These are phyloP conservation scores for Cadophora sp. DNA, from an alignment of 2,329 filamentous ascomycete genomes.

Conservation along the genomic window DNA sequence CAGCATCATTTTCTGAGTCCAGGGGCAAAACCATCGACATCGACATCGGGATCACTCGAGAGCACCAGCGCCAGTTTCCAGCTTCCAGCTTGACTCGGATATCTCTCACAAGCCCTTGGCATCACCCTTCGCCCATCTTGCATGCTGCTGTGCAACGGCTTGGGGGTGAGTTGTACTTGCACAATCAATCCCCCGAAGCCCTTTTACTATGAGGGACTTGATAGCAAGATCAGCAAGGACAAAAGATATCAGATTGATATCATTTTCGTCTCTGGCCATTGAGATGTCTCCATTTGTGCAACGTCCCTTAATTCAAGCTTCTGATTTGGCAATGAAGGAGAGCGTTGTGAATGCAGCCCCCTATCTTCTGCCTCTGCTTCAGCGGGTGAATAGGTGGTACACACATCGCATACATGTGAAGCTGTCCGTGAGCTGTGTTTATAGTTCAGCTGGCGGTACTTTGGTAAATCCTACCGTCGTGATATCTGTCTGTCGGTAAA, in stretches of 20 bases:
- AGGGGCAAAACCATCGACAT: not conserved
- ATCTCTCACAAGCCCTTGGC: conserved; percentile 17
- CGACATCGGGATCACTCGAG: conserved; percentile 8
- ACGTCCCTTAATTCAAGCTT: conserved; percentile 11
- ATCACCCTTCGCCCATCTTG: conserved; percentile 7
- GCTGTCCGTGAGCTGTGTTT: not conserved
- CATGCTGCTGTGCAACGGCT: conserved; percentile 15
- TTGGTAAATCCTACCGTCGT: not conserved
- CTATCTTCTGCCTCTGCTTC: not conserved
- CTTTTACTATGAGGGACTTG: conserved; percentile 15
- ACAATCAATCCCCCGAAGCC: conserved; percentile 2
- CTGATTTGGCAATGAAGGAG: conserved; percentile 7
- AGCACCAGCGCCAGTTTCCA: too few relatives aligned
- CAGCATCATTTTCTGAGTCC: not conserved
- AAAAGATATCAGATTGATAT: conserved; percentile 14
- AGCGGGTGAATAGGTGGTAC: not conserved
- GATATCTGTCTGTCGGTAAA: not conserved
- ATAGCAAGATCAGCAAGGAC: not conserved
- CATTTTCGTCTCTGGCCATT: conserved; percentile 7
- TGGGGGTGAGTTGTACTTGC: conserved; percentile 2
- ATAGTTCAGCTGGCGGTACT: not conserved
- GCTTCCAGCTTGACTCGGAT: conserved; percentile 8
- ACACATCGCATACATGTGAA: not conserved
- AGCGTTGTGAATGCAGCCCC: not conserved
- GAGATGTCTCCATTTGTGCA: conserved; percentile 10